Percentiles rank a stretch among this genome's conserved stretches.
These are phyloP conservation scores for Diplodia intermedia DNA, from an alignment of 2,329 filamentous ascomycete species.

Conservation along the genomic window DNA sequence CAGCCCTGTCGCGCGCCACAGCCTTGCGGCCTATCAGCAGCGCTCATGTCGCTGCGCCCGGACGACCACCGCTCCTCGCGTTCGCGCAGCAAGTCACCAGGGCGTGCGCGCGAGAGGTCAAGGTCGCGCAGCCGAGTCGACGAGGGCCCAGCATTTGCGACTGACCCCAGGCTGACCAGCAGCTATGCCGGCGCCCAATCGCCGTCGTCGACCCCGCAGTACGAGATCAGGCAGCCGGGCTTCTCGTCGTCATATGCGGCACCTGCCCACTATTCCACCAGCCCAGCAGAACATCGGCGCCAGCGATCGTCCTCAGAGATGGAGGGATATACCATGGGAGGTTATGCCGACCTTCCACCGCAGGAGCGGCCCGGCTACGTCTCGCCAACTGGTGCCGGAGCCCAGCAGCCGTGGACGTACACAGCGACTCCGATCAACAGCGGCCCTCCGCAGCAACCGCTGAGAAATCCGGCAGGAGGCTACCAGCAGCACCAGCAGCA, in stretches of 20 bases:
- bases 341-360: conserved; percentile 53
- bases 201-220: conserved; percentile 44
- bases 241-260: conserved; percentile 35
- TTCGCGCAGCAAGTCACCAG: conserved; percentile 53
- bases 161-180: conserved; percentile 40
- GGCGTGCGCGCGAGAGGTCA: conserved; percentile 46
- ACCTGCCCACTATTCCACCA: background rate
- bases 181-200: conserved; percentile 35
- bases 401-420: conserved; percentile 43
- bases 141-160: conserved; percentile 25
- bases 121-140: conserved; percentile 28
- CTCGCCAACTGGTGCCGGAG: conserved; percentile 32
- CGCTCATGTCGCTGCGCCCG: conserved; percentile 50
- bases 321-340: conserved; percentile 53
- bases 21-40: conserved; percentile 26
- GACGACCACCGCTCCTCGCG: conserved; percentile 50
- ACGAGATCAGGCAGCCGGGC: conserved; percentile 51
- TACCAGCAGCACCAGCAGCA: conserved; percentile 33
- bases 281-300: conserved; percentile 12
- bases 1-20: conserved; percentile 19
- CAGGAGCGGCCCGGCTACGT: conserved; percentile 52
- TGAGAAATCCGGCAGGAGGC: conserved; percentile 33
- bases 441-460: conserved; percentile 33
- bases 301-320: conserved; percentile 2
- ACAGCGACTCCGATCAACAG: conserved; percentile 40